Conservation (phyloP, 495 filamentous ascomycete genomes). For the Aspergillus wentii region DNA sequence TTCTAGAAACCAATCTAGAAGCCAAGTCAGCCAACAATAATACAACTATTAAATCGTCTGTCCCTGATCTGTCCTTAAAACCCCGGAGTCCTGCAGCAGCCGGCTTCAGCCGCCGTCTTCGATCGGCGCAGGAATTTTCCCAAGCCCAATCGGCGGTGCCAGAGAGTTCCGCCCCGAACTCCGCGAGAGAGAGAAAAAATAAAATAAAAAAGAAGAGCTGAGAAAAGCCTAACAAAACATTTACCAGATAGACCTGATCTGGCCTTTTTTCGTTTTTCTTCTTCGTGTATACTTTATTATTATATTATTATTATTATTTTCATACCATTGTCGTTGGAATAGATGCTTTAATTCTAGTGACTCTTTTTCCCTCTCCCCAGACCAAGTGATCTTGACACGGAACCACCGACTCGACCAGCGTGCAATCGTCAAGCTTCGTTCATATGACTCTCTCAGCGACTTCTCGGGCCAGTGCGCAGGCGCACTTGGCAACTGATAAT, state of each 20-base stretch:
- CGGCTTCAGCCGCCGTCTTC: too few species aligned
- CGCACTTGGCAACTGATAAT: constrained; percentile 14
- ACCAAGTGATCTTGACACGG: neutral
- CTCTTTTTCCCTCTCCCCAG: neutral
- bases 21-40: too few species aligned
- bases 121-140: too few species aligned
- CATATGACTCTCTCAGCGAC: constrained; percentile 15
- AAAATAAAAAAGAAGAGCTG: too few species aligned
- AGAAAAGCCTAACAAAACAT: too few species aligned
- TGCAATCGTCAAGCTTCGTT: neutral
- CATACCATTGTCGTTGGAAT: neutral
- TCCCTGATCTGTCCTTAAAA: too few species aligned
- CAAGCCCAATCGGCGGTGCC: neutral
- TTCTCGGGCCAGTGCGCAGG: constrained; percentile 23
- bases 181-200: neutral
- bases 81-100: too few species aligned
- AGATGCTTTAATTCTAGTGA: too few species aligned
- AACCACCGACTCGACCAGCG: neutral
- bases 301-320: neutral
- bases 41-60: too few species aligned
- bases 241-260: too few species aligned
- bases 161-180: neutral
- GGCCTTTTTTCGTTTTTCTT: neutral
- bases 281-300: neutral
- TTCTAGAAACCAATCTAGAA: too few species aligned